Evolutionary conservation across 2,329 filamentous ascomycete species (phyloP).

Genomic region (Pseudocercospora musae): DNA sequence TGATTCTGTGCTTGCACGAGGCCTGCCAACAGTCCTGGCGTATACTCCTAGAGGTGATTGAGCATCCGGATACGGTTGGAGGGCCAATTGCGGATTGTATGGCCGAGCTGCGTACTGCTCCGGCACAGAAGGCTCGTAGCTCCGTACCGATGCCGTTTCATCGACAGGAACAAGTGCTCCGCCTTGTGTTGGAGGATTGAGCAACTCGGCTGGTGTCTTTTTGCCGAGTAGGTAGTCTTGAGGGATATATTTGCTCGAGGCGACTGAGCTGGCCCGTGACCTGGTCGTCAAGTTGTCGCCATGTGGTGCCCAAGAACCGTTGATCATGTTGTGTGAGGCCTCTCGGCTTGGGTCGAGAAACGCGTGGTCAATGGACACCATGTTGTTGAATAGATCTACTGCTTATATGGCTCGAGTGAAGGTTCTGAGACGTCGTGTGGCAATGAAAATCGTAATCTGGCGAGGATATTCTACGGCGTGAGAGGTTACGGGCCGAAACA

Average conservation of each 20-base stretch:
- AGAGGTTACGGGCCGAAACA: background rate
- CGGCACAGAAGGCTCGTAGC: background rate
- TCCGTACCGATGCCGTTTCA: background rate
- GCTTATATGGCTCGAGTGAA: background rate
- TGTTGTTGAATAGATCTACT: background rate
- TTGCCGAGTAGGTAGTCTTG: background rate
- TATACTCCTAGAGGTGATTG: conserved; percentile 10
- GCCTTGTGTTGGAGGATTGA: background rate
- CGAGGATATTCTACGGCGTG: background rate
- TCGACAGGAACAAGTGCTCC: background rate
- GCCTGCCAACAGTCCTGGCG: background rate
- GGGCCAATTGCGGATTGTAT: background rate
- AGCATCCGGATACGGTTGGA: background rate
- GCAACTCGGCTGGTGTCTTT: background rate
- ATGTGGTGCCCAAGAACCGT: background rate
- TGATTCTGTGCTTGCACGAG: conserved; percentile 10
- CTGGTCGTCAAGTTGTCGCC: background rate
- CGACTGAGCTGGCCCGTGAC: conserved; percentile 9
- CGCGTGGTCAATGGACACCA: background rate
- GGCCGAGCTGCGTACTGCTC: background rate
- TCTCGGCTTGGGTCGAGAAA: background rate
- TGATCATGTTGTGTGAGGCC: background rate
- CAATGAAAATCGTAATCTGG: background rate
- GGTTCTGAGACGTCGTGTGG: background rate
- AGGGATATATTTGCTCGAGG: conserved; percentile 12